Conservation (phyloP, 176 grass and related monocot species). For the Bothriochloa decipiens region DNA sequence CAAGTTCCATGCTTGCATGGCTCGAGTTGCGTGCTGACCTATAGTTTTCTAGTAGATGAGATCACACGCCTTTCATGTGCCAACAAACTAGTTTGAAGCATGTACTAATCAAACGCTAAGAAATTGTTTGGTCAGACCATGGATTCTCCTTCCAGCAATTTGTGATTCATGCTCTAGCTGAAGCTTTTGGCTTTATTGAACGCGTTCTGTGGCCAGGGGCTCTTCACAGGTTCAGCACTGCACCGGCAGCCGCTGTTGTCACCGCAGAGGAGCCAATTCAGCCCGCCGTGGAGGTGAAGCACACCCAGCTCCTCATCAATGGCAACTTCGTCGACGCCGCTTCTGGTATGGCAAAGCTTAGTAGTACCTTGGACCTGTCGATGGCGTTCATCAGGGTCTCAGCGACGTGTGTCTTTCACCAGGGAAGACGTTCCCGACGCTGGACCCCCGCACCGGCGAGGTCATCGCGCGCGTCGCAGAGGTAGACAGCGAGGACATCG, state of each 20-base stretch:
- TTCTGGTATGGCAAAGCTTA: slow-evolving; percentile 50
- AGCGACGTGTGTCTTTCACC: neutral
- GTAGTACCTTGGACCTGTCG: neutral
- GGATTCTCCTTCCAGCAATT: neutral
- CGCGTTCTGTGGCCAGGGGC: slow-evolving; percentile 26
- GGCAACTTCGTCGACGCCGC: slow-evolving; percentile 86
- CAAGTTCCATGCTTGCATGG: neutral
- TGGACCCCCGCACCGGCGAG: slow-evolving; percentile 80
- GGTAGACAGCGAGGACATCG: slow-evolving; percentile 64
- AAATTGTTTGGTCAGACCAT: neutral
- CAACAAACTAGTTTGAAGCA: neutral
- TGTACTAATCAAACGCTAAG: neutral
- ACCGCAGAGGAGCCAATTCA: slow-evolving; percentile 60
- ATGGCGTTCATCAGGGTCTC: neutral
- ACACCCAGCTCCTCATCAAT: slow-evolving; percentile 85
- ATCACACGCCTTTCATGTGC: neutral
- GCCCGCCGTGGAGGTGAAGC: slow-evolving; percentile 72
- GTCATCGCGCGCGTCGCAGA: slow-evolving; percentile 78
- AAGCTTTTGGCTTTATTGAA: neutral
- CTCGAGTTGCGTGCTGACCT: neutral
- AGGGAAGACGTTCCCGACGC: slow-evolving; percentile 84
- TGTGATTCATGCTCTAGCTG: neutral
- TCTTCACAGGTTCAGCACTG: slow-evolving; percentile 56
- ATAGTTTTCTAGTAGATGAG: neutral
- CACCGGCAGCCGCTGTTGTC: slow-evolving; percentile 34